Percentiles rank a stretch among this genome's conserved stretches.
These are phyloP conservation scores for Cystofilobasidium ferigula DNA, from an alignment of 768 basidiomycete species.

Conservation along the genomic window DNA sequence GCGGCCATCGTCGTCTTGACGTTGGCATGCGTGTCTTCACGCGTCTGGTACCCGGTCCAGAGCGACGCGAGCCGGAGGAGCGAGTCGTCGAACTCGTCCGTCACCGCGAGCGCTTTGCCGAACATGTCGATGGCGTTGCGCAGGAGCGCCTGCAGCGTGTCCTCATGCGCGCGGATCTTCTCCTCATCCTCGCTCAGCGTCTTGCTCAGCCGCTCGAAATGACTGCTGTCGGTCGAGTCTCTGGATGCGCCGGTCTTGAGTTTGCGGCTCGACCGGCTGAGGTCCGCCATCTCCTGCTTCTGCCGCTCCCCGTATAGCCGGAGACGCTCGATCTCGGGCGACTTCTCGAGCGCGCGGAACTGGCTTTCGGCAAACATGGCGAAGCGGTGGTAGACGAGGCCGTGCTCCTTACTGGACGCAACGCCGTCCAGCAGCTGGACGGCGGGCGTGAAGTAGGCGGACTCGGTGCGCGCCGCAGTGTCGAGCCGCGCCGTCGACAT, in stretches of 20 bases:
- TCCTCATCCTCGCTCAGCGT: constrained; percentile 47
- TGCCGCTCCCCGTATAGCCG: constrained; percentile 65
- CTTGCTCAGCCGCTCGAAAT: neutral
- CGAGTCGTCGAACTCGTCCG: constrained; percentile 64
- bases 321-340: constrained; percentile 58
- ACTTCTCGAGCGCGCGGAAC: constrained; percentile 57
- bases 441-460: constrained; percentile 60
- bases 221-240: constrained; percentile 11
- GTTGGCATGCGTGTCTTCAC: constrained; percentile 43
- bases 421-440: constrained; percentile 36
- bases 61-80: constrained; percentile 70
- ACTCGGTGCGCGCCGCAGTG: constrained; percentile 59
- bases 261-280: neutral
- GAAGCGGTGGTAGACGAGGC: constrained; percentile 58
- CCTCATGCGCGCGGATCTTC: constrained; percentile 41
- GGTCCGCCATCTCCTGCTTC: constrained; percentile 44
- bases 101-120: constrained; percentile 57
- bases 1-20: constrained; percentile 41
- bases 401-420: constrained; percentile 27
- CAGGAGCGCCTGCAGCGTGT: constrained; percentile 53
- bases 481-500: constrained; percentile 72
- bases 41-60: constrained; percentile 77
- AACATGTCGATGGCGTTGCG: constrained; percentile 73
- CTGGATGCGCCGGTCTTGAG: neutral
- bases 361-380: constrained; percentile 84